Evolutionary conservation across 441 rosid genomes (phyloP), one percentile per base, ranked within the genome.

Genomic region (Omphalea diandra): DNA sequence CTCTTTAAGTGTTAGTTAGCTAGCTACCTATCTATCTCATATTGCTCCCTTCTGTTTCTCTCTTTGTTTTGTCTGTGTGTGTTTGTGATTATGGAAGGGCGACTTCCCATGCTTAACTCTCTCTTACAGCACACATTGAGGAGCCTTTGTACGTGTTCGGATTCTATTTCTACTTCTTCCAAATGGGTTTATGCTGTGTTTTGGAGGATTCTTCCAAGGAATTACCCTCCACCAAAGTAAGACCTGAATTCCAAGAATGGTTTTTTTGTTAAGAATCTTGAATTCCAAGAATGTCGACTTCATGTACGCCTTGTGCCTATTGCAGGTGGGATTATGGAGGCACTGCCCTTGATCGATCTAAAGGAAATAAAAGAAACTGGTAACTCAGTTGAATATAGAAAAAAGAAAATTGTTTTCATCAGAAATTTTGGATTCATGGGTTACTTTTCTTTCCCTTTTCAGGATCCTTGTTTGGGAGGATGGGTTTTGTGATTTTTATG

Each of bases 381-480:
- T 88, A 83, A 68, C 35, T 47, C 43, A 47, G 52, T 50, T 43
- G 20, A 35, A 29, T 68, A n/a, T n/a, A 59, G 52, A 17, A 31
- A 57, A 44, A 47, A 18, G 20, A 20, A 50, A 20, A 11, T 52
- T 5, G n/a, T n/a, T n/a, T 7, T 3, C n/a, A n/a, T 0, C 15
- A 3, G n/a, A 53, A 22, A 2, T 58, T 62, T 4, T 26, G 49
- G 41, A 5, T 31, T 59, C 58, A n/a, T 4, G 33, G 7, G n/a
- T 35, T 11, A 44, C n/a, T 71, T 22, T 43, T 46, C 32, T 38
- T 44, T 56, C 33, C n/a, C n/a, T 36, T 72, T 59, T 54, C 77
- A 87, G 91, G 91, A 88, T 87, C 73, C 88, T 88, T 71, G 94
- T 85, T 41, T 88, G 94, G 94, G 94, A 88, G 76, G 91, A 87